phyloP scores from a whole-genome alignment of 495 filamentous ascomycete genomes.

The Aspergillus panamensis region DNA sequence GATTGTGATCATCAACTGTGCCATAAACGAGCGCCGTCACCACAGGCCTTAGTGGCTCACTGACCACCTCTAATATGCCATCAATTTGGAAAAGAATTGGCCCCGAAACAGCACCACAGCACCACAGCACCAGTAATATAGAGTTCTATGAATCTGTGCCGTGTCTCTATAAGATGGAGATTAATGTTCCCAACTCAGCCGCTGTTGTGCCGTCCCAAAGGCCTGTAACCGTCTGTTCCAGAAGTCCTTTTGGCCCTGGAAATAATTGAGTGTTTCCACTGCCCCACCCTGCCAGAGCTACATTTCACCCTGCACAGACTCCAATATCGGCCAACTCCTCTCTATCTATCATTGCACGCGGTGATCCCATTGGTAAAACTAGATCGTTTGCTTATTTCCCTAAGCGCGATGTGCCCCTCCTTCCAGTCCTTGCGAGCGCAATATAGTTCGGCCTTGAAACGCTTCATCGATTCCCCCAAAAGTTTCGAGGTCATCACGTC shows the following conservation, averaged over 20 bases:
- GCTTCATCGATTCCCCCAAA: constrained; percentile 53
- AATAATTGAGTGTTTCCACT: not conserved
- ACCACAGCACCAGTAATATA: not conserved
- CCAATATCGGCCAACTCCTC: not conserved
- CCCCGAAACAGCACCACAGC: not conserved
- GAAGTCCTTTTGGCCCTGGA: not conserved
- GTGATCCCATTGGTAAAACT: not conserved
- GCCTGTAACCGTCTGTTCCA: not conserved
- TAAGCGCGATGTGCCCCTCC: constrained; percentile 29
- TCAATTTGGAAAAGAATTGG: not conserved
- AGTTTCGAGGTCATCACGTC: constrained; percentile 60
- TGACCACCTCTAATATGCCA: constrained; percentile 7
- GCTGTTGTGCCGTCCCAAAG: not conserved
- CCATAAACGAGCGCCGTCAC: not conserved
- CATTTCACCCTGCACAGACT: not conserved
- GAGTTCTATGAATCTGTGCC: not conserved
- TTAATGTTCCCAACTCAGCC: not conserved
- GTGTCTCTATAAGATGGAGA: not conserved
- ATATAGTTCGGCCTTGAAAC: constrained; percentile 48
- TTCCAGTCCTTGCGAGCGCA: constrained; percentile 34
- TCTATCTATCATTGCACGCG: not conserved
- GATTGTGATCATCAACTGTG: not conserved
- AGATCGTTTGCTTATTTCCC: not conserved
- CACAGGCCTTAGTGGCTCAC: not conserved
- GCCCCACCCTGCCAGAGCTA: not conserved